A percentile compares a stretch with the other conserved stretches of the same genome.
Evolutionary conservation across 2,329 filamentous ascomycete species (phyloP).

Genomic region (Ceratocystis lukuohia): DNA sequence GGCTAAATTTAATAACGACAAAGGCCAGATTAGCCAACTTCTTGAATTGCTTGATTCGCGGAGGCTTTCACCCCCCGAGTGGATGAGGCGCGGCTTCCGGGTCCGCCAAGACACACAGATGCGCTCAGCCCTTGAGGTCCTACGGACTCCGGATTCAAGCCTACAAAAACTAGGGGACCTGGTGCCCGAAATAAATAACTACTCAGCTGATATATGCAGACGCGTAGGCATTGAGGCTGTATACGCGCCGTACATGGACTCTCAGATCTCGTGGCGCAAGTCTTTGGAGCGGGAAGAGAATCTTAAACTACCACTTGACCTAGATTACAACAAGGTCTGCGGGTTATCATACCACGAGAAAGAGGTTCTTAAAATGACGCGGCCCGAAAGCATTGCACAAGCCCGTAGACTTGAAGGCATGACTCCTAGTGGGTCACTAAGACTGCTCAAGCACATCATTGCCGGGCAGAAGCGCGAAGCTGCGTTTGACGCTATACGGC

Average conservation of each 20-base stretch:
- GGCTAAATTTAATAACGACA: slow-evolving; percentile 52
- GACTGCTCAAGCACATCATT: slow-evolving; percentile 49
- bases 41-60: slow-evolving; percentile 45
- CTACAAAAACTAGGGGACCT: slow-evolving; percentile 43
- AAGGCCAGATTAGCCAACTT: slow-evolving; percentile 54
- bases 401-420: slow-evolving; percentile 75
- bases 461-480: slow-evolving; percentile 14
- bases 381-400: slow-evolving; percentile 78
- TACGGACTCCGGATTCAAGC: slow-evolving; percentile 51
- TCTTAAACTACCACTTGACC: slow-evolving; percentile 53
- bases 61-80: slow-evolving; percentile 46
- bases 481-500: slow-evolving; percentile 13
- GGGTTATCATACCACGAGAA: slow-evolving; percentile 73
- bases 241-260: slow-evolving; percentile 75
- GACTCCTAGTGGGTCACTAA: slow-evolving; percentile 45
- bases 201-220: slow-evolving; percentile 44
- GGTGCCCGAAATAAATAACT: slow-evolving; percentile 44
- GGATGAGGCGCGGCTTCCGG: slow-evolving; percentile 57
- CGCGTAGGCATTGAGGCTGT: slow-evolving; percentile 69
- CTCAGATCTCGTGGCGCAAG: slow-evolving; percentile 53
- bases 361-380: slow-evolving; percentile 51
- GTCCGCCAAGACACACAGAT: slow-evolving; percentile 52
- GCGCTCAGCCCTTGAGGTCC: slow-evolving; percentile 65
- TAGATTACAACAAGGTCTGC: slow-evolving; percentile 62
- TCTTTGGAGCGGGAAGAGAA: slow-evolving; percentile 64